A percentile compares a stretch with the other conserved stretches of the same genome.
Evolutionary conservation across 768 basidiomycete genomes (phyloP).

Genomic region (Naganishia vaughanmartiniae): DNA sequence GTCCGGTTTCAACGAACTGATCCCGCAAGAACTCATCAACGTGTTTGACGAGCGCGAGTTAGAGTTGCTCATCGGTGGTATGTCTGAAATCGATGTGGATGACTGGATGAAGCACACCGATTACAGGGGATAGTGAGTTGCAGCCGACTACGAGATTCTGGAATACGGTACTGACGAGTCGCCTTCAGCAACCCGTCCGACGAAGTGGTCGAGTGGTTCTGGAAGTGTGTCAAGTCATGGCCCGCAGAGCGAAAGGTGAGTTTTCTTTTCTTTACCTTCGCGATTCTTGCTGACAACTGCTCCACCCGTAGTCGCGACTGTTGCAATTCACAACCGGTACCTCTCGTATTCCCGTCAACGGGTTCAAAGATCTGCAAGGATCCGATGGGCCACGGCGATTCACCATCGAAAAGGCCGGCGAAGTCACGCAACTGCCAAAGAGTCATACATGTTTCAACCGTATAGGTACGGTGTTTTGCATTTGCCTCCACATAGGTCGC

Average conservation of each 20-base stretch:
- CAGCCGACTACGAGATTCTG: neutral
- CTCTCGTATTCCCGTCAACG: conserved; percentile 86
- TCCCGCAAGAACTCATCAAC: conserved; percentile 94
- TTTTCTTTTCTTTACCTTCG: neutral
- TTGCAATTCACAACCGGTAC: conserved; percentile 97
- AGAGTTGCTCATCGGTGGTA: conserved; percentile 86
- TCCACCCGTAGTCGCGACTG: conserved; percentile 62
- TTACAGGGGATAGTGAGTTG: conserved; percentile 65
- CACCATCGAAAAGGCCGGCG: conserved; percentile 98
- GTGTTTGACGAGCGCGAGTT: conserved; percentile 98
- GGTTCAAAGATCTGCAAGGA: conserved; percentile 97
- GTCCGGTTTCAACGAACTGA: conserved; percentile 99
- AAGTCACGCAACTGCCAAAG: conserved; percentile 94
- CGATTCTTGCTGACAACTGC: neutral
- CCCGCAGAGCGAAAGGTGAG: conserved; percentile 83
- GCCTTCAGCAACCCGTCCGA: conserved; percentile 49
- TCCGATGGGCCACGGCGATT: conserved; percentile 95
- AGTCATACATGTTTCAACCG: conserved; percentile 94
- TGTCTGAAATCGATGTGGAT: conserved; percentile 99
- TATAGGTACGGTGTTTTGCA: conserved; percentile 33
- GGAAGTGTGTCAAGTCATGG: conserved; percentile 98
- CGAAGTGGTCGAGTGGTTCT: conserved; percentile 91
- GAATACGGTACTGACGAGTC: neutral
- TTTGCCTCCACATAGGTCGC: neutral
- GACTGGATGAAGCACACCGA: conserved; percentile 99